Base-by-base conservation (phyloP, 2,329 filamentous ascomycete genomes). In the Rutstroemia sp. region DNA sequence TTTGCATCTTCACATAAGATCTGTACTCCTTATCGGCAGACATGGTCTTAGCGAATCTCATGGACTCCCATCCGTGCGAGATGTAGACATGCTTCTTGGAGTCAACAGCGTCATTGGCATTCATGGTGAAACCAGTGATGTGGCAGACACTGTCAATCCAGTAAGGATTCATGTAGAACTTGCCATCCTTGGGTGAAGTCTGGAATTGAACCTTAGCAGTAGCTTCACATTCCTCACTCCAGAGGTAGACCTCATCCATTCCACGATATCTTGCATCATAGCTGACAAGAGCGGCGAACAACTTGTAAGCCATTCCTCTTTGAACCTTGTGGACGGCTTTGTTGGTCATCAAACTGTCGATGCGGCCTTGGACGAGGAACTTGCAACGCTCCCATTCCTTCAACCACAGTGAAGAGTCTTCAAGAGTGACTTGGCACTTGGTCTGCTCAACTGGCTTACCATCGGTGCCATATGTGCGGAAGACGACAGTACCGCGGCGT, bases 231-330 rank as follows among this genome's bases (percentile, higher is more conserved):
- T 71, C 61, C 49, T 85, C 82, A 53, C 72, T 67, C 49, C 65
- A 62, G 6, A 83, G 71, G 25, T 82, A 74, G 9, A 83, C 78
- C 53, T 80, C 77, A 30, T 81, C 74, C 70, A 82, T 81, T 30
- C 79, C 80, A 52, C 73, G 74, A 66, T 80, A 84, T 25, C 73
- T 72, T 9, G 63, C 69, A 19, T 74, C 71, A 59, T 82, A 84
- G 65, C 81, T 78, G 5, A 82, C 80, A 0, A 83, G 71, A 44
- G 79, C 74, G 39, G 74, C 73, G 62, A 79, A 79, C 54, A 85
- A 78, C 73, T 90, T 91, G 78, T 92, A 92, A 18, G 86, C 85
- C 74, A 90, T 14, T 42, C 79, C 86, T 25, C 86, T 82, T 49
- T 86, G 81, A 58, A 91, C 79, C 72, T 87, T 86, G 69, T 87